phyloP scores from a whole-genome alignment of 108 stramenopile genomes.

The Thalassiosira profunda region DNA sequence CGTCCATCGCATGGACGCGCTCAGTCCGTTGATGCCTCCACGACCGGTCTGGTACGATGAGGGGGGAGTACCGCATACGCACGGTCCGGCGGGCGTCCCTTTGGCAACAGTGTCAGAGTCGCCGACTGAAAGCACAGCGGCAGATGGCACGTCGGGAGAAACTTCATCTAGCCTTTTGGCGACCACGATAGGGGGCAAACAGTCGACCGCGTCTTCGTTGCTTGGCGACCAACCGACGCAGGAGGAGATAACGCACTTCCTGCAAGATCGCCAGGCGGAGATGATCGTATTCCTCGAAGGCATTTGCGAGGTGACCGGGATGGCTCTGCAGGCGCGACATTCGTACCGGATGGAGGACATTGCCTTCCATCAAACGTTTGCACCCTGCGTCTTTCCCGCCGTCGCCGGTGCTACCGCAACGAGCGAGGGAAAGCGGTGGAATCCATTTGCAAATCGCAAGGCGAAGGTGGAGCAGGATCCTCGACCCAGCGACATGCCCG shows the following conservation, averaged over 20 bases:
- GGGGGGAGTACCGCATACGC: conserved; percentile 44
- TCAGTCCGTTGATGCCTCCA: conserved; percentile 85
- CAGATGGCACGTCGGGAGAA: not conserved
- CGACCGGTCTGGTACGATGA: conserved; percentile 77
- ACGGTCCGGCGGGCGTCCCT: conserved; percentile 11
- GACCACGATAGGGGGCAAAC: conserved; percentile 25
- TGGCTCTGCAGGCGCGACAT: conserved; percentile 92
- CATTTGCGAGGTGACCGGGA: conserved; percentile 90
- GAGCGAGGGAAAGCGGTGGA: conserved; percentile 10
- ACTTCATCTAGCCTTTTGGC: conserved; percentile 5
- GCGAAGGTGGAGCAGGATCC: conserved; percentile 1
- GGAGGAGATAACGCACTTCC: conserved; percentile 68
- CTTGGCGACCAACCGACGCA: conserved; percentile 32
- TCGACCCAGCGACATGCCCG: not conserved
- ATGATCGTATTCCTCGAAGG: conserved; percentile 97
- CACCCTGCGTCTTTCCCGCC: conserved; percentile 78
- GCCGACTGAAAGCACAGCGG: conserved; percentile 4
- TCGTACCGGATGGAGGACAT: conserved; percentile 89
- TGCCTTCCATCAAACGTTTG: conserved; percentile 88
- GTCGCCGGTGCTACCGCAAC: not conserved
- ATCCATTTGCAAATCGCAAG: conserved; percentile 10
- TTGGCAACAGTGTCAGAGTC: conserved; percentile 1
- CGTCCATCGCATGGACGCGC: conserved; percentile 91
- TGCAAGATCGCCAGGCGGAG: conserved; percentile 89
- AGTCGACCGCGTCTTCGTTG: not conserved